phyloP scores from a whole-genome alignment of 2,329 filamentous ascomycete genomes.

The Coniella vitis region DNA sequence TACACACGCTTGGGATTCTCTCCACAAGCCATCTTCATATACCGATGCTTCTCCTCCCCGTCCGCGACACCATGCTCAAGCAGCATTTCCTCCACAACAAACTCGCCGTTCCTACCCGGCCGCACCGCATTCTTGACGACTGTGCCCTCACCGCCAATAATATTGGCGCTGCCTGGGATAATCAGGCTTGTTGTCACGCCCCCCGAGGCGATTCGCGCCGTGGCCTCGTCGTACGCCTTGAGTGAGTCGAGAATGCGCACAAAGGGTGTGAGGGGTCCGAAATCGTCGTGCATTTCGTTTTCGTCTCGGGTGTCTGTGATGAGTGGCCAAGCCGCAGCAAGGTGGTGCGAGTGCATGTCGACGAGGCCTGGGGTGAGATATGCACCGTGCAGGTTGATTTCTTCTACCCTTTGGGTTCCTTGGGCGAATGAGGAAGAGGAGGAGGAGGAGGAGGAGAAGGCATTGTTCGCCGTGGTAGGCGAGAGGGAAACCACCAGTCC shows the following conservation, averaged over 20 bases:
- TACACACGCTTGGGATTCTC: constrained; percentile 36
- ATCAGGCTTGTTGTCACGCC: constrained; percentile 40
- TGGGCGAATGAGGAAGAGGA: too few relatives aligned
- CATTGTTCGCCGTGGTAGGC: constrained; percentile 11
- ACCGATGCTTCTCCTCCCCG: constrained; percentile 26
- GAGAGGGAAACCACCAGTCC: constrained; percentile 30
- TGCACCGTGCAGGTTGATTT: constrained; percentile 28
- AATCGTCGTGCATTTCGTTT: constrained; percentile 29
- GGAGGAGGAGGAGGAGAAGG: too few relatives aligned
- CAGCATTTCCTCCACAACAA: constrained; percentile 34
- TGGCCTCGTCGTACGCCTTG: constrained; percentile 34
- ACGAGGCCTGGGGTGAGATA: constrained; percentile 38
- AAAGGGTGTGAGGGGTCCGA: constrained; percentile 31
- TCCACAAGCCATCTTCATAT: constrained; percentile 41
- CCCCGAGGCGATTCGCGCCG: constrained; percentile 33
- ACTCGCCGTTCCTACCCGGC: constrained; percentile 28
- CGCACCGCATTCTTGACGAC: constrained; percentile 33
- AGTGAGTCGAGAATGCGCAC: constrained; percentile 32
- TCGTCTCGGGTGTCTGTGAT: constrained; percentile 25
- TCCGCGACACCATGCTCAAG: constrained; percentile 30
- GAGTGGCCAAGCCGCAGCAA: constrained; percentile 27
- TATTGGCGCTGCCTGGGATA: constrained; percentile 36
- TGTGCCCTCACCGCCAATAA: constrained; percentile 38
- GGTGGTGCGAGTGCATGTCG: constrained; percentile 40
- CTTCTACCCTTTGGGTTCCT: constrained; percentile 8